Conservation (phyloP, 2,329 filamentous ascomycete genomes). For the Calonectria montana region DNA sequence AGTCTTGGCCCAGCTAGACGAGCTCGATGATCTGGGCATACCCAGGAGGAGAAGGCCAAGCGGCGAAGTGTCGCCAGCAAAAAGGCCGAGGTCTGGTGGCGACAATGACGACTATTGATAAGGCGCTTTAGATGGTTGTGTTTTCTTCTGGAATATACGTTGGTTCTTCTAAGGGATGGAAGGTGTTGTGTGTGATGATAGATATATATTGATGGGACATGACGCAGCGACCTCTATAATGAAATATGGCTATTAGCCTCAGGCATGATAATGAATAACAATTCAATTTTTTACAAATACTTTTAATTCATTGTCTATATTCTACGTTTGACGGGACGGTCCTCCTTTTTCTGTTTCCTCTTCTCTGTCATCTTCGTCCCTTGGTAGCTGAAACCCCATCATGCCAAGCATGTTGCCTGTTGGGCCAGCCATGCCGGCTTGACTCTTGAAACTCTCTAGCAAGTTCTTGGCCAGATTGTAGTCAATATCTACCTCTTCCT, state of each 20-base stretch:
- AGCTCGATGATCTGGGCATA: slow-evolving; percentile 47
- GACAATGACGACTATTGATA: slow-evolving; percentile 29
- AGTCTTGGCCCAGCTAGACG: slow-evolving; percentile 59
- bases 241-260: slow-evolving; percentile 1
- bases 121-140: background rate
- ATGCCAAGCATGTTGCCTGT: slow-evolving; percentile 87
- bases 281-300: background rate
- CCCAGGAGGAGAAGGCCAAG: slow-evolving; percentile 49
- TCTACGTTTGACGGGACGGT: slow-evolving; percentile 8
- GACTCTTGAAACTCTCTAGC: slow-evolving; percentile 91
- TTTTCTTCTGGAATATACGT: background rate
- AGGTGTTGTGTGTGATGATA: background rate
- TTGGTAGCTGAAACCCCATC: slow-evolving; percentile 85
- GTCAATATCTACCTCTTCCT: slow-evolving; percentile 79
- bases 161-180: background rate
- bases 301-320: background rate
- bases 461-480: slow-evolving; percentile 91
- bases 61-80: slow-evolving; percentile 57
- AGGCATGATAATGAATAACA: slow-evolving; percentile 15
- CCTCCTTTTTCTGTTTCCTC: slow-evolving; percentile 33
- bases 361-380: slow-evolving; percentile 75
- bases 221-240: slow-evolving; percentile 20
- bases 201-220: slow-evolving; percentile 19
- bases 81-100: slow-evolving; percentile 52
- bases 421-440: slow-evolving; percentile 86